These are phyloP conservation scores for Aspergillus jensenii DNA, from an alignment of 2,329 filamentous ascomycete species.

Conservation along the genomic window DNA sequence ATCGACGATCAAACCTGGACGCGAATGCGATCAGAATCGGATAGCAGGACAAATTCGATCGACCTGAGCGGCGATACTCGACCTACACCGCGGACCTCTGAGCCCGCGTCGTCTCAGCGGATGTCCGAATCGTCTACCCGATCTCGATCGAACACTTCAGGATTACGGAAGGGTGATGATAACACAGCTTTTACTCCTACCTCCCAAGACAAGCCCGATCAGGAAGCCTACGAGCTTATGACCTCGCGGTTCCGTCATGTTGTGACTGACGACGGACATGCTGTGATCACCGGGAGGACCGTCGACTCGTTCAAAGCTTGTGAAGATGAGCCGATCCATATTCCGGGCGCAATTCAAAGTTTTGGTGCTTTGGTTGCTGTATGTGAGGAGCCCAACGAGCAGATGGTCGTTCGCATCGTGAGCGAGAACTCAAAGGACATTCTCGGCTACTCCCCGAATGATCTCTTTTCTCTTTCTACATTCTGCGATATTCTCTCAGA, in stretches of 20 bases:
- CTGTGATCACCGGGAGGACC: constrained; percentile 76
- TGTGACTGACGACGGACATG: constrained; percentile 73
- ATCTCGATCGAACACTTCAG: neutral
- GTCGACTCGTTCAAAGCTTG: constrained; percentile 72
- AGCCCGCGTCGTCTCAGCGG: constrained; percentile 1
- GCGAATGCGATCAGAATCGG: constrained; percentile 17
- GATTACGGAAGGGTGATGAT: neutral
- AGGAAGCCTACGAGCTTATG: constrained; percentile 53
- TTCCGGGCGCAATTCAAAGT: constrained; percentile 74
- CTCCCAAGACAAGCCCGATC: neutral
- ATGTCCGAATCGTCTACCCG: neutral
- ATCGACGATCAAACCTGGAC: constrained; percentile 29
- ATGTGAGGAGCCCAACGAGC: constrained; percentile 62
- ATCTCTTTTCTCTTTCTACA: constrained; percentile 71
- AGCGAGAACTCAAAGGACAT: constrained; percentile 78
- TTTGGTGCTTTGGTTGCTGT: constrained; percentile 78
- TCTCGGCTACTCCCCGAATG: constrained; percentile 72
- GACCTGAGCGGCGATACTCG: neutral
- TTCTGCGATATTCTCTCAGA: constrained; percentile 83
- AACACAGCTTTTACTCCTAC: neutral
- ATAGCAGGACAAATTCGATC: neutral
- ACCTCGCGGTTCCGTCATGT: constrained; percentile 78
- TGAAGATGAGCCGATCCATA: constrained; percentile 88
- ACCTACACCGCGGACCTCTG: neutral
- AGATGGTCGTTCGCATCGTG: constrained; percentile 68